A percentile compares a stretch with the other conserved stretches of the same genome.
phyloP scores from a whole-genome alignment of 805 yeast species.

The Kockiozyma suomiensis region DNA sequence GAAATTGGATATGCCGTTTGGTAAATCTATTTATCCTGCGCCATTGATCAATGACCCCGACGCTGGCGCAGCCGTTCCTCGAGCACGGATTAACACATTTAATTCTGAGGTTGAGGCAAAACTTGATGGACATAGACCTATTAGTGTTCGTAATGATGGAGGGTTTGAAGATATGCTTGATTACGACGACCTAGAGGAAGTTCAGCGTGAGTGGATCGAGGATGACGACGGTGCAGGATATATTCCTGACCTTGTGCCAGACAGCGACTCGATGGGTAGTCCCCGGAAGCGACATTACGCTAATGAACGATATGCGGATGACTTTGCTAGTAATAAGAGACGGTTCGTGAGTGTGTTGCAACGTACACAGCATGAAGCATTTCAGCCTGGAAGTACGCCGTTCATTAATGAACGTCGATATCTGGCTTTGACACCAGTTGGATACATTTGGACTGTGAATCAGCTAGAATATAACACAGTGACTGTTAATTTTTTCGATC shows the following conservation, averaged over 20 bases:
- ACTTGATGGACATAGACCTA: neutral
- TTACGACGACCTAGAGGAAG: constrained; percentile 37
- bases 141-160: neutral
- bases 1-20: constrained; percentile 36
- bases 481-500: constrained; percentile 87
- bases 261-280: constrained; percentile 10
- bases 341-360: constrained; percentile 9
- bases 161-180: constrained; percentile 33
- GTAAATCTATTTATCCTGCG: constrained; percentile 31
- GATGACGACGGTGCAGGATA: constrained; percentile 60
- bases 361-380: constrained; percentile 50
- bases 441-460: constrained; percentile 78
- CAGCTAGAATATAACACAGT: constrained; percentile 64
- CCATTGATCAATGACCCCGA: constrained; percentile 42
- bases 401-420: constrained; percentile 73
- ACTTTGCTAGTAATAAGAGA: constrained; percentile 7
- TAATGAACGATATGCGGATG: neutral
- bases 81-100: constrained; percentile 25
- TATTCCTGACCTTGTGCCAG: constrained; percentile 19
- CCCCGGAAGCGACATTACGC: neutral
- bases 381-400: constrained; percentile 88
- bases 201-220: constrained; percentile 52
- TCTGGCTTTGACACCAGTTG: constrained; percentile 50
- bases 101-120: constrained; percentile 1
- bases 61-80: constrained; percentile 36